phyloP scores from a whole-genome alignment of 495 filamentous ascomycete genomes.

The Cercophora newfieldiana region DNA sequence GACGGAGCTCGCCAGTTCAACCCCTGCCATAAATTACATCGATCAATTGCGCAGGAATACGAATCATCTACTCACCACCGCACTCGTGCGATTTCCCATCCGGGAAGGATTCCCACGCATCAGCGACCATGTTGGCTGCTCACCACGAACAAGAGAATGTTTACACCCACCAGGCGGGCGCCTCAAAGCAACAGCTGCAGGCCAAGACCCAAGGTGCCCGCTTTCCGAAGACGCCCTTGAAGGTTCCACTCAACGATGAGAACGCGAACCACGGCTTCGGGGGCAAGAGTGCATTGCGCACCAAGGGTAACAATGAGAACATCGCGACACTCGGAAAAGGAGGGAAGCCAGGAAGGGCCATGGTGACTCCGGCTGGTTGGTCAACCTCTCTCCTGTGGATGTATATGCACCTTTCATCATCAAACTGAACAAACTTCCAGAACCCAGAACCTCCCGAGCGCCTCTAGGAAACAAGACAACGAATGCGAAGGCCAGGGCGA shows the following conservation, averaged over 20 bases:
- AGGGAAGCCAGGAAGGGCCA: slow-evolving; percentile 45
- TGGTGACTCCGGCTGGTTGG: slow-evolving; percentile 68
- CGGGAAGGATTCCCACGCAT: slow-evolving; percentile 19
- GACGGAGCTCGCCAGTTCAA: neutral
- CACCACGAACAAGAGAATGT: slow-evolving; percentile 84
- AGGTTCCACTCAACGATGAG: slow-evolving; percentile 82
- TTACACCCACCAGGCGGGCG: slow-evolving; percentile 72
- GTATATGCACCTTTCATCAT: neutral
- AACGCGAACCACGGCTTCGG: slow-evolving; percentile 63
- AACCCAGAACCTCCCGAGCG: slow-evolving; percentile 66
- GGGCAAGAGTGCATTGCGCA: slow-evolving; percentile 63
- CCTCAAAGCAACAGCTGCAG: slow-evolving; percentile 70
- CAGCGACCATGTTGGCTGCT: slow-evolving; percentile 68
- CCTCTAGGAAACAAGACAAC: slow-evolving; percentile 92
- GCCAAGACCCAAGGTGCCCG: slow-evolving; percentile 78
- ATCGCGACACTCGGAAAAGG: slow-evolving; percentile 59
- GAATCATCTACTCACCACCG: slow-evolving; percentile 3
- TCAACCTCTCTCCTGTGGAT: neutral
- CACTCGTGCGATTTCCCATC: slow-evolving; percentile 8
- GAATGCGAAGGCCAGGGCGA: slow-evolving; percentile 79
- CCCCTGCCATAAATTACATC: slow-evolving; percentile 1
- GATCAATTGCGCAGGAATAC: slow-evolving; percentile 4
- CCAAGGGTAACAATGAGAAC: slow-evolving; percentile 61
- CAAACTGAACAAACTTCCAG: slow-evolving; percentile 41
- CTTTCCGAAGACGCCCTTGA: slow-evolving; percentile 82